Conservation (phyloP, 2,329 filamentous ascomycete species). For the Cercospora sp. region DNA sequence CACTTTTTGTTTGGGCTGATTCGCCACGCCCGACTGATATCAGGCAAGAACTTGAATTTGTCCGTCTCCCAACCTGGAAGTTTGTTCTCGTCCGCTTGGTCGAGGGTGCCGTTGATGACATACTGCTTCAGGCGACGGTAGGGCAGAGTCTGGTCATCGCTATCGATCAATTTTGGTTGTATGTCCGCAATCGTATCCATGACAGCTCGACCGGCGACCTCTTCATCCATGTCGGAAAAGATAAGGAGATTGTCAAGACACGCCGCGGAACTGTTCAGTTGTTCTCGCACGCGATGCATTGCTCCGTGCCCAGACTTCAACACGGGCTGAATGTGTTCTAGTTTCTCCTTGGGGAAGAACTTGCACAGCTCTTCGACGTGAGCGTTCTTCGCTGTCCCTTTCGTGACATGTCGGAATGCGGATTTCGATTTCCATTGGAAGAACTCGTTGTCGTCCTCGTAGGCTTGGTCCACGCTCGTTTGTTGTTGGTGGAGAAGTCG, state of each 20-base stretch:
- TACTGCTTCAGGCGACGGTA: conserved; percentile 23
- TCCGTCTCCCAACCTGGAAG: conserved; percentile 52
- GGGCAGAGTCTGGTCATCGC: conserved; percentile 20
- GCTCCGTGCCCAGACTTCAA: conserved; percentile 55
- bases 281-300: conserved; percentile 46
- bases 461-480: background rate
- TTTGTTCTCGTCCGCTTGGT: background rate
- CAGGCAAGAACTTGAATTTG: conserved; percentile 57
- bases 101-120: conserved; percentile 23
- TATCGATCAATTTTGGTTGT: conserved; percentile 35
- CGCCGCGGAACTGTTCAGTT: conserved; percentile 55
- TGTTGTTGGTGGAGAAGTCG: background rate
- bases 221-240: conserved; percentile 52
- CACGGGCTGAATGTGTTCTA: conserved; percentile 49
- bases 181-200: conserved; percentile 52
- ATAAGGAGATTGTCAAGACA: conserved; percentile 52
- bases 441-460: conserved; percentile 13
- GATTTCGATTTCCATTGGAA: conserved; percentile 29
- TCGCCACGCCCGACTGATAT: conserved; percentile 52
- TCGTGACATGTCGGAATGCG: conserved; percentile 22
- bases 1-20: conserved; percentile 50
- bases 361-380: conserved; percentile 40
- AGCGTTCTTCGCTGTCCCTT: conserved; percentile 12
- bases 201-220: conserved; percentile 40
- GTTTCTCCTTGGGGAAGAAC: conserved; percentile 43